These are phyloP conservation scores for Eimeria tenella DNA, from an alignment of 169 alveolate species.

Conservation along the genomic window DNA sequence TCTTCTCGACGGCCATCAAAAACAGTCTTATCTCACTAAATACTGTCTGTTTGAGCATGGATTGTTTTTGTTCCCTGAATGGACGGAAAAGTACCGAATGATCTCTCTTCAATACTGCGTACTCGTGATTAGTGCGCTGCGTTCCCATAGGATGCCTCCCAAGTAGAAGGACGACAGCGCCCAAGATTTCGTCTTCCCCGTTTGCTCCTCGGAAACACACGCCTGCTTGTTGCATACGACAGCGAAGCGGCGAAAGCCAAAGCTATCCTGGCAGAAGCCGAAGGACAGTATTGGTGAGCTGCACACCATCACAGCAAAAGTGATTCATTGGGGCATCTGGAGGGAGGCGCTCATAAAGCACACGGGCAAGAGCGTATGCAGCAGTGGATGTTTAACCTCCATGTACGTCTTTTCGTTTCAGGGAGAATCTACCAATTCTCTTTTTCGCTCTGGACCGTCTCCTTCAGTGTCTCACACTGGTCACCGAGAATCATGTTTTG, in stretches of 20 bases:
- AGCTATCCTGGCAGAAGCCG: conserved; percentile 76
- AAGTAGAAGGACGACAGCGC: conserved; percentile 74
- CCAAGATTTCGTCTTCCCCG: conserved; percentile 80
- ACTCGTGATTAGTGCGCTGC: not conserved
- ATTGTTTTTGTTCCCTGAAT: not conserved
- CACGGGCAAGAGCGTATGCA: too few species aligned
- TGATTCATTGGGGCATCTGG: not conserved
- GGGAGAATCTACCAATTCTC: conserved; percentile 53
- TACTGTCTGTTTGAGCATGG: not conserved
- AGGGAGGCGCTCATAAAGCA: not conserved
- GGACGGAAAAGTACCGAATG: not conserved
- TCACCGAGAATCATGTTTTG: conserved; percentile 38
- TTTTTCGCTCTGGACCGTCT: conserved; percentile 60
- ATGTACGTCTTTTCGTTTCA: not conserved
- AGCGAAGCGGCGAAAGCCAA: conserved; percentile 74
- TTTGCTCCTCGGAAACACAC: conserved; percentile 63
- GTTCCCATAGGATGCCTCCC: conserved; percentile 72
- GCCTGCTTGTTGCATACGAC: conserved; percentile 76
- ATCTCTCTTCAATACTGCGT: not conserved
- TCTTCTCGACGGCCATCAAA: not conserved
- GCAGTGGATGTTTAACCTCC: too few species aligned
- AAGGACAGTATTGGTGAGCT: conserved; percentile 79
- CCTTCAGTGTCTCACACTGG: conserved; percentile 39
- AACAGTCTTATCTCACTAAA: not conserved
- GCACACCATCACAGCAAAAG: not conserved